These are phyloP conservation scores for Clathrus columnatus DNA, from an alignment of 768 basidiomycete genomes.

Conservation along the genomic window DNA sequence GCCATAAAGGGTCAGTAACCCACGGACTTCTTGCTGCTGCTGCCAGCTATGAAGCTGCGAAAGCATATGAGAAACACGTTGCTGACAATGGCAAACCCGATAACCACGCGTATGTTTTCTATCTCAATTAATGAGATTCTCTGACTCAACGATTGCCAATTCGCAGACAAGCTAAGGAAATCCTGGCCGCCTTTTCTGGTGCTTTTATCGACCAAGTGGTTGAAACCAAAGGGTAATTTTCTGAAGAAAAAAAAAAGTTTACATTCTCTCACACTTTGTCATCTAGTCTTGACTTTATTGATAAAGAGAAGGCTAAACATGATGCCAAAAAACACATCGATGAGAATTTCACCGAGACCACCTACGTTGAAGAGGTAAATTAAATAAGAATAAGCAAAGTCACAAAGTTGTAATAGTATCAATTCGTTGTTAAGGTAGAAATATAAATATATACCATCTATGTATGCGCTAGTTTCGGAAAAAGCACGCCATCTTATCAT, in stretches of 20 bases:
- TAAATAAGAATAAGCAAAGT: too few species aligned
- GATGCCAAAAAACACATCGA: slow-evolving; percentile 21
- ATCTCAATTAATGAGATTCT: too few species aligned
- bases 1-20: slow-evolving; percentile 49
- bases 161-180: slow-evolving; percentile 21
- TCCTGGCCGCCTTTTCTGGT: slow-evolving; percentile 41
- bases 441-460: too few species aligned
- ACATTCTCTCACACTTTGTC: neutral
- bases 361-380: too few species aligned
- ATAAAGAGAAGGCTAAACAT: slow-evolving; percentile 31
- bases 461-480: too few species aligned
- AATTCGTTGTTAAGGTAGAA: too few species aligned
- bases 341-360: neutral
- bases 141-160: slow-evolving; percentile 9
- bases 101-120: slow-evolving; percentile 40
- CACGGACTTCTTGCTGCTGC: slow-evolving; percentile 65
- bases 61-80: slow-evolving; percentile 51
- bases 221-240: slow-evolving; percentile 49
- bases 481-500: too few species aligned
- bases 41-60: slow-evolving; percentile 59
- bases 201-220: slow-evolving; percentile 43
- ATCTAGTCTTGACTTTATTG: slow-evolving; percentile 33
- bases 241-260: too few species aligned
- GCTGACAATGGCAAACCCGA: slow-evolving; percentile 39
- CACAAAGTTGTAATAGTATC: too few species aligned